A percentile compares a stretch with the other conserved stretches of the same genome.
These are phyloP conservation scores for Stephanodiscus triporus DNA, from an alignment of 108 stramenopile species.

Conservation along the genomic window DNA sequence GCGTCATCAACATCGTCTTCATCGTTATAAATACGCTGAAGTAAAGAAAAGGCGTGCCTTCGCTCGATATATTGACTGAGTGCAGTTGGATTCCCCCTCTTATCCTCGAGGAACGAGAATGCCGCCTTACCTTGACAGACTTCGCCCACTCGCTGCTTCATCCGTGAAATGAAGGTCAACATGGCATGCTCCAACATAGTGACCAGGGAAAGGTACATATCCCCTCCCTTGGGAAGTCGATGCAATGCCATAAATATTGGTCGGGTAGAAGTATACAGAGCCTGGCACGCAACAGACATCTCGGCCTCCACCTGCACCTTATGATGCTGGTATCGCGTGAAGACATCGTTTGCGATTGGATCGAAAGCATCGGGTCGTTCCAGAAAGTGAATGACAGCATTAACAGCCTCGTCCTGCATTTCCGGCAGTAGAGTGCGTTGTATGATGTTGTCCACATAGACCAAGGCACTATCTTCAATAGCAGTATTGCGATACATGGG, in stretches of 20 bases:
- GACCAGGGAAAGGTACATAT: conserved; percentile 84
- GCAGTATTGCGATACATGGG: conserved; percentile 48
- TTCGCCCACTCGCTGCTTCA: conserved; percentile 73
- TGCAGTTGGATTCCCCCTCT: conserved; percentile 32
- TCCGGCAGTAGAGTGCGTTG: conserved; percentile 79
- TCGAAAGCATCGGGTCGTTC: conserved; percentile 87
- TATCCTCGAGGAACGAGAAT: conserved; percentile 62
- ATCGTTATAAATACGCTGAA: conserved; percentile 75
- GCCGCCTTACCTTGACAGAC: conserved; percentile 74
- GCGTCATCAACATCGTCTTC: conserved; percentile 67
- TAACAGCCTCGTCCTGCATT: conserved; percentile 86
- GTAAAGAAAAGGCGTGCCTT: conserved; percentile 67
- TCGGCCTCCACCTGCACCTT: conserved; percentile 81
- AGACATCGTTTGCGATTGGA: conserved; percentile 73
- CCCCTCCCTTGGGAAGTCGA: conserved; percentile 80
- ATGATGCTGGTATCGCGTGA: conserved; percentile 63
- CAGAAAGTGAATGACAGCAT: conserved; percentile 78
- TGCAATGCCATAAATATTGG: conserved; percentile 86
- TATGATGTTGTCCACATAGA: conserved; percentile 82
- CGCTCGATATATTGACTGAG: conserved; percentile 70
- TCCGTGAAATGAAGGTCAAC: conserved; percentile 86
- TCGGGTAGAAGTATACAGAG: conserved; percentile 72
- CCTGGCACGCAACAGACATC: conserved; percentile 84
- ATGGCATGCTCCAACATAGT: conserved; percentile 87
- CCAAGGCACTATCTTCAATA: conserved; percentile 65